Conservation (phyloP, 768 basidiomycete genomes). For the Boletus rubropictus region DNA sequence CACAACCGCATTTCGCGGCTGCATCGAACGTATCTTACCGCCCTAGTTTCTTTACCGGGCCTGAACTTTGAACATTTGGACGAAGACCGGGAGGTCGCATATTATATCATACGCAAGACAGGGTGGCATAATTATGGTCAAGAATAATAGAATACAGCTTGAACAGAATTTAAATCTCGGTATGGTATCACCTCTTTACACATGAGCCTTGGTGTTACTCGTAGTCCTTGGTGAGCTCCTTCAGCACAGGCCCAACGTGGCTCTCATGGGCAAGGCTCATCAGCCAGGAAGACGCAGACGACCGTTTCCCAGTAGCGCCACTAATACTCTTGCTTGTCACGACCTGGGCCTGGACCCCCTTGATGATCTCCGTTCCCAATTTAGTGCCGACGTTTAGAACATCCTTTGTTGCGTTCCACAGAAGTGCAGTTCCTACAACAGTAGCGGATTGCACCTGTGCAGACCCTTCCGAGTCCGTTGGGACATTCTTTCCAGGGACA, state of each 20-base stretch:
- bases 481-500: constrained; percentile 22
- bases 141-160: neutral
- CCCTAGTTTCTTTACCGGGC: neutral
- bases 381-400: constrained; percentile 10
- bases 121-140: neutral
- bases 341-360: constrained; percentile 17
- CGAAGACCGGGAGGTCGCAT: neutral
- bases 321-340: constrained; percentile 9
- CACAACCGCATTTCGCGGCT: neutral
- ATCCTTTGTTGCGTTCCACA: constrained; percentile 19
- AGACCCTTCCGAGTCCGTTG: constrained; percentile 8
- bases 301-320: constrained; percentile 7
- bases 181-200: neutral
- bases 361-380: constrained; percentile 18
- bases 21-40: neutral
- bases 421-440: constrained; percentile 1
- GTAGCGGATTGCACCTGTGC: constrained; percentile 3
- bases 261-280: constrained; percentile 23
- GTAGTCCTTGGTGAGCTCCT: constrained; percentile 11
- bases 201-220: neutral
- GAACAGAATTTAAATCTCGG: neutral
- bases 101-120: neutral
- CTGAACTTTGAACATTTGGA: neutral
- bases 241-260: constrained; percentile 19
- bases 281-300: constrained; percentile 21